Base-by-base conservation (phyloP, 352 stramenopile genomes). In the Phytophthora rubi region DNA sequence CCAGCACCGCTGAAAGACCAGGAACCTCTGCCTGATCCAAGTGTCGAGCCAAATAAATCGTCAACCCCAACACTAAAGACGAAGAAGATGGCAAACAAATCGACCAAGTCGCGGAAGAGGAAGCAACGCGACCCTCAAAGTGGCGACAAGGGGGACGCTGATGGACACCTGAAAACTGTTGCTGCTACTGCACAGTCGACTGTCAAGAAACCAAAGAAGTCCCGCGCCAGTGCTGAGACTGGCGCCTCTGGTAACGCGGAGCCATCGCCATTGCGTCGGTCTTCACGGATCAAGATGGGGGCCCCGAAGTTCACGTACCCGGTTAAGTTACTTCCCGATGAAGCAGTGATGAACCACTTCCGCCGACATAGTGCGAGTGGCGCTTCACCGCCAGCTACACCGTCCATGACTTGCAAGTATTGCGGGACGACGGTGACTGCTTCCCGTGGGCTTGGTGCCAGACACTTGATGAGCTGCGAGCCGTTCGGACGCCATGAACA, bases 361-460 rank as follows among this genome's bases (percentile, higher is more conserved):
- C 39, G 48, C 2, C 62, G 53, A 10, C 39, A 9, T 6, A 2
- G 32, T 47, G 53, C 13, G 0, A 57, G 2, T 30, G 8, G 10
- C 7, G n/a, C 35, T 15, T 58, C 53, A 10, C 26, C 51, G 1
- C 18, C 68, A 16, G 12, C 21, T 6, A 47, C 45, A 5, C 2
- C 6, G 18, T 9, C 6, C 0, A 73, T 77, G 52, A 15, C 21
- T 4, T 77, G 73, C 39, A 73, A 78, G 8, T 58, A 65, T 30
- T 77, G 65, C 54, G 58, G 55, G 7, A 59, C 66, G 9, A 6
- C 65, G 7, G 32, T 81, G 8, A 61, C 59, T 2, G 28, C 26
- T 3, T 77, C 56, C 4, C 61, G 54, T 39, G 58, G 44, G 13
- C 6, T 35, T n/a, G 58, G 55, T 15, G 26, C 49, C 8, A 59